phyloP scores from a whole-genome alignment of 2,329 filamentous ascomycete genomes.

The Zymoseptoria pseudotritici region DNA sequence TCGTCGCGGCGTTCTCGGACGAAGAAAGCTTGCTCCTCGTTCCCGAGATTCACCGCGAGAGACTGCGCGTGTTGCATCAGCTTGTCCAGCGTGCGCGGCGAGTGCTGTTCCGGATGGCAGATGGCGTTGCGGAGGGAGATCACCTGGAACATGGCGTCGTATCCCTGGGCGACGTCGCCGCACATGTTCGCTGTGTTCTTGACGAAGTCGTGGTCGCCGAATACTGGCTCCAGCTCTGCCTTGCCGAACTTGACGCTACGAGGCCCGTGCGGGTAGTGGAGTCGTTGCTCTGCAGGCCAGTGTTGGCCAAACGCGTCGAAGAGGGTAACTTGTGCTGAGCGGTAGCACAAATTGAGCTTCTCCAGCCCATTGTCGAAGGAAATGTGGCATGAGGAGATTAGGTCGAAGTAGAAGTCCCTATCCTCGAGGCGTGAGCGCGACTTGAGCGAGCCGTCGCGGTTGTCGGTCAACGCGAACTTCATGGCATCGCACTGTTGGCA shows the following conservation, averaged over 20 bases:
- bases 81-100: background rate
- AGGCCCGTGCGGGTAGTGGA: background rate
- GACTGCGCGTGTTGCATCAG: background rate
- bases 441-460: background rate
- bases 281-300: background rate
- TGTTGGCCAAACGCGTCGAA: background rate
- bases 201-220: background rate
- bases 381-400: background rate
- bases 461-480: background rate
- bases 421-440: background rate
- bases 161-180: background rate
- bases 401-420: background rate
- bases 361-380: background rate
- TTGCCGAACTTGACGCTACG: background rate
- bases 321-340: background rate
- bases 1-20: background rate
- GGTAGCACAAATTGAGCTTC: background rate
- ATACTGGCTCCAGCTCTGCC: background rate
- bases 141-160: background rate
- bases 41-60: slow-evolving; percentile 1
- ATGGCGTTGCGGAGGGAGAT: background rate
- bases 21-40: background rate
- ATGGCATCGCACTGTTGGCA: background rate
- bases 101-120: background rate
- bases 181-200: background rate